phyloP scores from a whole-genome alignment of 306 rosid genomes.

The Aeschynomene evenia region DNA sequence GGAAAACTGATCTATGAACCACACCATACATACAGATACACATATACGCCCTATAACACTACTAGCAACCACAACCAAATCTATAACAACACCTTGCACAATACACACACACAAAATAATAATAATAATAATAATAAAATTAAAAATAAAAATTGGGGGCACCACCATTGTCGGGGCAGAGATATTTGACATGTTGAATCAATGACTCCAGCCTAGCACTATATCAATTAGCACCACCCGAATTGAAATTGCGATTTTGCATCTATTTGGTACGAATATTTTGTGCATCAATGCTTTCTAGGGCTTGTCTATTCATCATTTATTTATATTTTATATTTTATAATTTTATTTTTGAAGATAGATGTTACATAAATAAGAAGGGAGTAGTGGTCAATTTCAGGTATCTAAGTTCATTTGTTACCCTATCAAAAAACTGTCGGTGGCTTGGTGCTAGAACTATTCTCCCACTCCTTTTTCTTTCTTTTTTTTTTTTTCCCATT shows the following conservation, averaged over 20 bases:
- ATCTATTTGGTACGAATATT: conserved; percentile 19
- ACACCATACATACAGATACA: conserved; percentile 28
- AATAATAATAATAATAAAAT: too few relatives aligned
- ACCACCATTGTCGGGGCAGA: neutral
- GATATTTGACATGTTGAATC: conserved; percentile 20
- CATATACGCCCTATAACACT: neutral
- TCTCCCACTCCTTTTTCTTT: neutral
- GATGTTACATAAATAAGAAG: neutral
- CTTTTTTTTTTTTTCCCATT: neutral
- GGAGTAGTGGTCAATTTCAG: conserved; percentile 19
- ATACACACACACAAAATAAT: too few relatives aligned
- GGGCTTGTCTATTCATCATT: neutral
- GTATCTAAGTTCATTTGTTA: neutral
- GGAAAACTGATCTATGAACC: conserved; percentile 37
- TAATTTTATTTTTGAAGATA: neutral
- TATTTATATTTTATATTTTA: neutral
- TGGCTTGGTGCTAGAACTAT: conserved; percentile 21
- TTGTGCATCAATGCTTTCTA: conserved; percentile 29
- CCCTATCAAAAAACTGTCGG: conserved; percentile 40
- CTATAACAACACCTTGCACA: too few relatives aligned
- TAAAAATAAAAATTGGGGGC: too few relatives aligned
- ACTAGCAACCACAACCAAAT: neutral
- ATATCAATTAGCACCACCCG: neutral
- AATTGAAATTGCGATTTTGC: neutral
- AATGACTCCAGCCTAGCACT: conserved; percentile 13